Conservation (phyloP, 2,329 filamentous ascomycete species). For the Aspergillus japonicus region DNA sequence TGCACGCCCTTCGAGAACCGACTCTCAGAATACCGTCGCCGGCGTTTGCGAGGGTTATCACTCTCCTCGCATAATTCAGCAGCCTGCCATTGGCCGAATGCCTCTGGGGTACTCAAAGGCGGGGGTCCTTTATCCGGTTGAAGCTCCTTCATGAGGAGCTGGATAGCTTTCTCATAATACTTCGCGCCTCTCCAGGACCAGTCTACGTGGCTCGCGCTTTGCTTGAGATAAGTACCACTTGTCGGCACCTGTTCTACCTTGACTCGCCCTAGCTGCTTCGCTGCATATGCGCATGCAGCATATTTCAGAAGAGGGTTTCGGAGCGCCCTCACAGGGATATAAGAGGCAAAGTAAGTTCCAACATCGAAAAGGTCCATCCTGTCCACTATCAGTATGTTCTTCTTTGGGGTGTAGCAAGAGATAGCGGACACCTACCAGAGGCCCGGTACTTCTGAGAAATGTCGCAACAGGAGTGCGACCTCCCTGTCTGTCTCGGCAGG, state of each 20-base stretch:
- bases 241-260: constrained; percentile 52
- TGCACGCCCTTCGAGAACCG: constrained; percentile 39
- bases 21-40: constrained; percentile 45
- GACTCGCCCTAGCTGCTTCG: constrained; percentile 59
- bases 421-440: constrained; percentile 49
- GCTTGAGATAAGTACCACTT: constrained; percentile 46
- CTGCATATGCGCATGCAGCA: constrained; percentile 61
- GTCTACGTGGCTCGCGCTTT: constrained; percentile 50
- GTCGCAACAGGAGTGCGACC: constrained; percentile 58
- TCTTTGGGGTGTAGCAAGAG: background rate
- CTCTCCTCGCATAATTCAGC: constrained; percentile 32
- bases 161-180: constrained; percentile 64
- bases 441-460: constrained; percentile 60
- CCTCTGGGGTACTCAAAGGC: constrained; percentile 35
- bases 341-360: constrained; percentile 59
- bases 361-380: constrained; percentile 50
- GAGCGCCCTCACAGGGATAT: constrained; percentile 59
- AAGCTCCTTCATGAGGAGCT: constrained; percentile 51
- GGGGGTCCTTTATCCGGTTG: constrained; percentile 39
- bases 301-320: constrained; percentile 49
- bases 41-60: constrained; percentile 47
- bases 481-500: constrained; percentile 52
- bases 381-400: constrained; percentile 12
- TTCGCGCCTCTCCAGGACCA: constrained; percentile 63
- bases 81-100: constrained; percentile 38